These are phyloP conservation scores for Suillus fuscotomentosus DNA, from an alignment of 768 basidiomycete species.

Conservation along the genomic window DNA sequence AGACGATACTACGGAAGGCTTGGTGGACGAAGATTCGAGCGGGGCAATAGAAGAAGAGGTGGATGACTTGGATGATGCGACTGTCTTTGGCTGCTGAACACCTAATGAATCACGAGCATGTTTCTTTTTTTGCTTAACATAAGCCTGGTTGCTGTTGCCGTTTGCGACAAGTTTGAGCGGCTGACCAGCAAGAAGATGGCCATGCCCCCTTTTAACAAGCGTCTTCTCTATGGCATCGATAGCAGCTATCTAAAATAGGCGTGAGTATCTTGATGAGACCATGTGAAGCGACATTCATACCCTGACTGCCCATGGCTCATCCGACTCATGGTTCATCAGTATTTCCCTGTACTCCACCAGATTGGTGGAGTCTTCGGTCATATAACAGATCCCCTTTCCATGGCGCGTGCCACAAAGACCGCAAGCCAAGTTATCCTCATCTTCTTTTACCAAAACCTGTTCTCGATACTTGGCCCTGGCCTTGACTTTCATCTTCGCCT, in stretches of 20 bases:
- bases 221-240: constrained; percentile 69
- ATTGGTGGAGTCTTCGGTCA: constrained; percentile 66
- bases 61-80: constrained; percentile 7
- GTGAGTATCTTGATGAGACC: constrained; percentile 11
- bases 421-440: constrained; percentile 36
- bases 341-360: constrained; percentile 69
- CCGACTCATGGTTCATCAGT: constrained; percentile 58
- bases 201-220: constrained; percentile 53
- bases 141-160: constrained; percentile 9
- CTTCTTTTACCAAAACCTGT: constrained; percentile 4
- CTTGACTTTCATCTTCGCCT: constrained; percentile 8
- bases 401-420: constrained; percentile 62
- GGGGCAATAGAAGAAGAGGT: neutral
- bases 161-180: constrained; percentile 55
- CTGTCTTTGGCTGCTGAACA: neutral
- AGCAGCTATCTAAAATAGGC: constrained; percentile 51
- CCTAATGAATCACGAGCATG: neutral
- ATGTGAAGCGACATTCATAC: constrained; percentile 36
- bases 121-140: constrained; percentile 1
- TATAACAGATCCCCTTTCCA: constrained; percentile 49
- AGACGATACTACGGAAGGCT: neutral
- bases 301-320: constrained; percentile 65
- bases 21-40: neutral
- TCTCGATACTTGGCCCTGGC: constrained; percentile 2
- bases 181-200: constrained; percentile 58